phyloP scores from a whole-genome alignment of 2,329 filamentous ascomycete genomes.

The Scopulariopsis brevicaulis region DNA sequence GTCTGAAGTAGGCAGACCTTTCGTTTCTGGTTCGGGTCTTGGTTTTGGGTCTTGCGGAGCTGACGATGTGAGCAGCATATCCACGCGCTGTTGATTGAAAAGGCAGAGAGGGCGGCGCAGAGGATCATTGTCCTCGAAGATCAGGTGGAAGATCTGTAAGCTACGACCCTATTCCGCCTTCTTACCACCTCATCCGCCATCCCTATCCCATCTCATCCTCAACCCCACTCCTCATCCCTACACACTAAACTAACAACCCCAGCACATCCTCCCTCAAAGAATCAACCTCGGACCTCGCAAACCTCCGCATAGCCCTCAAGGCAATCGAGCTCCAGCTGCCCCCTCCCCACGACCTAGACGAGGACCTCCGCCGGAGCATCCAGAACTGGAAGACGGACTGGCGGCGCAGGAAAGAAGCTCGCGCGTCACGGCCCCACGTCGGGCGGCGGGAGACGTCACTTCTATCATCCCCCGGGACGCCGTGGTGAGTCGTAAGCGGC shows the following conservation, averaged over 20 bases:
- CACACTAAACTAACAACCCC: slow-evolving; percentile 7
- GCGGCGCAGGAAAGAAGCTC: slow-evolving; percentile 35
- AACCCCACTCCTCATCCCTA: slow-evolving; percentile 1
- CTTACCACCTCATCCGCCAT: background rate
- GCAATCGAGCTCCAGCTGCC: slow-evolving; percentile 50
- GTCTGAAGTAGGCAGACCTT: slow-evolving; percentile 30
- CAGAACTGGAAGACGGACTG: slow-evolving; percentile 51
- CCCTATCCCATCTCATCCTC: background rate
- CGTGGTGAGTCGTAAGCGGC: background rate
- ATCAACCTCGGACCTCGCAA: slow-evolving; percentile 48
- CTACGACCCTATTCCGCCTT: background rate
- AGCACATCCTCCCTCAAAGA: slow-evolving; percentile 44
- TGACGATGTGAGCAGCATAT: slow-evolving; percentile 35
- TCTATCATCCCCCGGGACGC: background rate
- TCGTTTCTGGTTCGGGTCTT: slow-evolving; percentile 10
- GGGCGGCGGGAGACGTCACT: background rate
- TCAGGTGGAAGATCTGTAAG: slow-evolving; percentile 45
- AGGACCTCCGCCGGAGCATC: slow-evolving; percentile 47
- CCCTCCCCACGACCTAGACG: slow-evolving; percentile 39
- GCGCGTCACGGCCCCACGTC: slow-evolving; percentile 17
- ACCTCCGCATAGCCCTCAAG: slow-evolving; percentile 50
- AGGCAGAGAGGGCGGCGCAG: slow-evolving; percentile 44
- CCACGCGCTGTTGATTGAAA: slow-evolving; percentile 45
- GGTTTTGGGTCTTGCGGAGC: background rate
- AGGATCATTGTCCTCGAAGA: slow-evolving; percentile 49